phyloP scores from a whole-genome alignment of 176 grass and related monocot genomes.

The Aegilops bicornis region DNA sequence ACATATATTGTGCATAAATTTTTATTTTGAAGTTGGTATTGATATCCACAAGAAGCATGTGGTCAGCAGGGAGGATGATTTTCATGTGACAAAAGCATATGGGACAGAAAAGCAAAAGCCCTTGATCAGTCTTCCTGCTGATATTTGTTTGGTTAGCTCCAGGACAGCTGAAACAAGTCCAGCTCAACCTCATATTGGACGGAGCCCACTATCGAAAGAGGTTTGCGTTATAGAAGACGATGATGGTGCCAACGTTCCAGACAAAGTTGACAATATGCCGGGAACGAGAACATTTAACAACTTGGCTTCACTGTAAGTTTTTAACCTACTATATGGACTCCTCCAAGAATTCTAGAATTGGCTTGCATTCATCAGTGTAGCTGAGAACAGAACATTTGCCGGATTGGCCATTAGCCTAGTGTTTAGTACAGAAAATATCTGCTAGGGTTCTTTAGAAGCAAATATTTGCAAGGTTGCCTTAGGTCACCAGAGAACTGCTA shows the following conservation, averaged over 20 bases:
- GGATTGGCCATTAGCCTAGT: neutral
- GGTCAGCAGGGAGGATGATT: constrained; percentile 51
- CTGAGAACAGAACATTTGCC: neutral
- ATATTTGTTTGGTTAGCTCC: constrained; percentile 44
- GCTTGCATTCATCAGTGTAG: neutral
- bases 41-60: constrained; percentile 81
- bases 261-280: constrained; percentile 31
- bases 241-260: constrained; percentile 27
- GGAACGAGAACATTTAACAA: constrained; percentile 48
- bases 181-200: constrained; percentile 25
- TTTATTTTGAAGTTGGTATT: constrained; percentile 69
- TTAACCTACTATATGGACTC: constrained; percentile 1
- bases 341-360: constrained; percentile 5
- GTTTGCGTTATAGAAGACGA: constrained; percentile 68
- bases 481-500: constrained; percentile 15
- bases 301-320: constrained; percentile 49
- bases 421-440: neutral
- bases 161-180: constrained; percentile 36
- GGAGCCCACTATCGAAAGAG: constrained; percentile 67
- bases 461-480: constrained; percentile 18
- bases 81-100: constrained; percentile 21
- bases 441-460: neutral
- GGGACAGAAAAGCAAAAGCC: constrained; percentile 26
- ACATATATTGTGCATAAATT: constrained; percentile 23
- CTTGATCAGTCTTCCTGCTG: constrained; percentile 41